A percentile compares a stretch with the other conserved stretches of the same genome.
phyloP scores from a whole-genome alignment of 139 green algal species.

The Zygnema circumcarinatum region DNA sequence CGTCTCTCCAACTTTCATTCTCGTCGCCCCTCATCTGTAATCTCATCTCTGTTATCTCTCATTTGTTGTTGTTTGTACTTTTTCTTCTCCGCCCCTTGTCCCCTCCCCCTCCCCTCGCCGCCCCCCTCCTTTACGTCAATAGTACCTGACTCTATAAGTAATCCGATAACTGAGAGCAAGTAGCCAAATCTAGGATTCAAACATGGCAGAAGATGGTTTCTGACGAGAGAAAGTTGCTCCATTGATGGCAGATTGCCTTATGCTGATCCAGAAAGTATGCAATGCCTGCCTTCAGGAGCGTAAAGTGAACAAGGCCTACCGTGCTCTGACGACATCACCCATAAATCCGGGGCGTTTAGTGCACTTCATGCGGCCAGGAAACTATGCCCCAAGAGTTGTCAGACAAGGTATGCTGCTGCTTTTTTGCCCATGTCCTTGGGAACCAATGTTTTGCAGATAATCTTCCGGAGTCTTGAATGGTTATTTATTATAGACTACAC shows the following conservation, averaged over 20 bases:
- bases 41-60: not conserved
- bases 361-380: slow-evolving; percentile 18
- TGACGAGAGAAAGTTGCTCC: too few relatives aligned
- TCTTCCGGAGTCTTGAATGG: too few relatives aligned
- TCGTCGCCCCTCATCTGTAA: not conserved
- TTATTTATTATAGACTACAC: too few relatives aligned
- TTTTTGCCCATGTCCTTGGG: too few relatives aligned
- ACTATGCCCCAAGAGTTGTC: slow-evolving; percentile 21
- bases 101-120: not conserved
- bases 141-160: too few relatives aligned
- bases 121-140: not conserved
- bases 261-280: too few relatives aligned
- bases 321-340: not conserved
- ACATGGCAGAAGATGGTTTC: too few relatives aligned
- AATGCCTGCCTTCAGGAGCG: slow-evolving; percentile 13
- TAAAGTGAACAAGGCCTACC: slow-evolving; percentile 7
- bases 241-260: too few relatives aligned
- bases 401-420: slow-evolving; percentile 1
- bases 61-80: not conserved
- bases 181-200: too few relatives aligned
- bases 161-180: too few relatives aligned
- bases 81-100: not conserved
- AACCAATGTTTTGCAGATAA: too few relatives aligned
- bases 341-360: not conserved
- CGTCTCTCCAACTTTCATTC: too few relatives aligned